Percentiles rank a stretch among this genome's conserved stretches.
These are phyloP conservation scores for Candida methanosorbosa DNA, from an alignment of 805 yeast genomes.

Conservation along the genomic window DNA sequence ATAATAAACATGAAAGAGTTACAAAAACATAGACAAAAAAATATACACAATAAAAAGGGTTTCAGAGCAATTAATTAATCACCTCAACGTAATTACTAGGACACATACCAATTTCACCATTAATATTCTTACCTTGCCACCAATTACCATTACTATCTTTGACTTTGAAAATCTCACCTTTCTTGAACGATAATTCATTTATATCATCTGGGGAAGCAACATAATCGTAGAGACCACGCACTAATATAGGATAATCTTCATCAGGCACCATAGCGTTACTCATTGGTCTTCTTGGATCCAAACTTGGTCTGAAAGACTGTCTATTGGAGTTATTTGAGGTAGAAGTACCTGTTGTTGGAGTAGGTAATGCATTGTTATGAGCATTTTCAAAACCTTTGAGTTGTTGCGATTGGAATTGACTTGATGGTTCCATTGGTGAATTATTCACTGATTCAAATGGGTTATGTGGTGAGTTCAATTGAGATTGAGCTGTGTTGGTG, in stretches of 20 bases:
- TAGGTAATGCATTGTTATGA: conserved; percentile 3
- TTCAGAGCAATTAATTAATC: neutral
- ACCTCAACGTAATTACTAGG: conserved; percentile 91
- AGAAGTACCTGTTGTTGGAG: neutral
- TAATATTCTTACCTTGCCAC: conserved; percentile 93
- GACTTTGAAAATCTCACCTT: conserved; percentile 87
- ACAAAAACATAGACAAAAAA: neutral
- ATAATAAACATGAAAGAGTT: neutral
- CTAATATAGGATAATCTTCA: conserved; percentile 68
- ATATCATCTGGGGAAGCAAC: conserved; percentile 89
- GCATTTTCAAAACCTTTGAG: conserved; percentile 30
- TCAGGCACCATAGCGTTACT: conserved; percentile 4
- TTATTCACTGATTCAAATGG: conserved; percentile 15
- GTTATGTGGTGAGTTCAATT: conserved; percentile 1
- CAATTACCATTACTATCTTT: conserved; percentile 93
- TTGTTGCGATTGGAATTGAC: conserved; percentile 19
- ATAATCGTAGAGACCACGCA: conserved; percentile 79
- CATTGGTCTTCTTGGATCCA: neutral
- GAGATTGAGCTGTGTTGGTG: neutral
- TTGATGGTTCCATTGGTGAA: neutral
- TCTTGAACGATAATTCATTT: conserved; percentile 82
- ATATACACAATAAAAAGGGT: neutral
- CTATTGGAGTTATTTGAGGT: neutral
- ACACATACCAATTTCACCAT: conserved; percentile 92
- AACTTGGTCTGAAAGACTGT: neutral